Evolutionary conservation across 2,329 filamentous ascomycete species (phyloP).

Genomic region (Corinectria fuckeliana): DNA sequence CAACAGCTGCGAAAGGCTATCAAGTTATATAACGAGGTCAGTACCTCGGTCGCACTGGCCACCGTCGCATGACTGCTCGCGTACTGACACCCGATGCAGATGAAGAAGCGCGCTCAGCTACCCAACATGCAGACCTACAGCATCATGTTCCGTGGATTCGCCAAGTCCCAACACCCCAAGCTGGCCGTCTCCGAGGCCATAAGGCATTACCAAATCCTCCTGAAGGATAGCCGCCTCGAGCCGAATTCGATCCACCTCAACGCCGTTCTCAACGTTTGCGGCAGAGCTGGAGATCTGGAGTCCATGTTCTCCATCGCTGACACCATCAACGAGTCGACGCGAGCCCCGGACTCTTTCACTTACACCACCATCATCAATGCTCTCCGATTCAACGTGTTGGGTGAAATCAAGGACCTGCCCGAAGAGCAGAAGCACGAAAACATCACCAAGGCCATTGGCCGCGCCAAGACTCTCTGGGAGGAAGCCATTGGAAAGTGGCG

Average conservation of each 20-base stretch:
- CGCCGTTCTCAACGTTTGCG: slow-evolving; percentile 83
- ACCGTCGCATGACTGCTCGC: background rate
- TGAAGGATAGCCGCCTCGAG: slow-evolving; percentile 65
- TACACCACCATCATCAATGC: slow-evolving; percentile 86
- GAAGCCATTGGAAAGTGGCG: slow-evolving; percentile 81
- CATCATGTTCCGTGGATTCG: slow-evolving; percentile 78
- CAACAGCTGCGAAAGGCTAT: slow-evolving; percentile 69
- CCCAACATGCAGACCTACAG: slow-evolving; percentile 87
- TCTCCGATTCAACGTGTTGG: slow-evolving; percentile 55
- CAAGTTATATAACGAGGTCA: slow-evolving; percentile 87
- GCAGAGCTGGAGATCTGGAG: slow-evolving; percentile 76
- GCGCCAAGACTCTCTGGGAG: slow-evolving; percentile 79
- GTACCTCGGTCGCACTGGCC: slow-evolving; percentile 26
- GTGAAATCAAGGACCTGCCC: slow-evolving; percentile 35
- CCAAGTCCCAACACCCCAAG: slow-evolving; percentile 62
- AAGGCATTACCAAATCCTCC: slow-evolving; percentile 79
- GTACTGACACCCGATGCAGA: slow-evolving; percentile 58
- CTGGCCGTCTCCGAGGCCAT: slow-evolving; percentile 72
- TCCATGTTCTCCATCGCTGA: slow-evolving; percentile 78
- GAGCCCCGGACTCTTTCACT: slow-evolving; percentile 71
- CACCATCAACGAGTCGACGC: slow-evolving; percentile 69
- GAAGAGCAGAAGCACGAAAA: slow-evolving; percentile 43
- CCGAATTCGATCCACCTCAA: slow-evolving; percentile 87
- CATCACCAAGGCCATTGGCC: slow-evolving; percentile 59
- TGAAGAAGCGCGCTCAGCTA: slow-evolving; percentile 89